These are phyloP conservation scores for Auriscalpium orientale DNA, from an alignment of 768 basidiomycete genomes.

Conservation along the genomic window DNA sequence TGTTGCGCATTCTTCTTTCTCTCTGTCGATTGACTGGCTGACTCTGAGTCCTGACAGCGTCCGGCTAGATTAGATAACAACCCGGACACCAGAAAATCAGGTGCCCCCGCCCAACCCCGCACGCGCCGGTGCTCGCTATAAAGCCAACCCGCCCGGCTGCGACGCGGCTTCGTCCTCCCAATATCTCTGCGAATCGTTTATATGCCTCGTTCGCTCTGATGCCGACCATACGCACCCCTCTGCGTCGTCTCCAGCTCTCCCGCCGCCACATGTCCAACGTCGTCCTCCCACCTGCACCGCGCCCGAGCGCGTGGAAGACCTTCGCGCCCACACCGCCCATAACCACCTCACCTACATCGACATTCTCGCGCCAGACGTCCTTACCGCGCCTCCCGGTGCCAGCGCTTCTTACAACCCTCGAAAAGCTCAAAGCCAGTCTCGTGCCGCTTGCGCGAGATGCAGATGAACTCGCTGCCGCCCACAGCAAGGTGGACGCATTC, in stretches of 20 bases:
- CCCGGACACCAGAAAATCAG: background rate
- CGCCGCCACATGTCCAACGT: background rate
- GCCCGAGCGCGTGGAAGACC: constrained; percentile 63
- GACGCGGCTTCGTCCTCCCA: background rate
- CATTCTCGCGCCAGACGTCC: constrained; percentile 56
- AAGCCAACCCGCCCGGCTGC: background rate
- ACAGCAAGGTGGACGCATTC: constrained; percentile 64
- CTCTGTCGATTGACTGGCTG: too few species aligned
- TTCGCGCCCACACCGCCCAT: constrained; percentile 49
- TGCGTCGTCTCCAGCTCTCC: background rate
- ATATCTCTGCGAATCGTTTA: too few species aligned
- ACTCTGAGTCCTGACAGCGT: too few species aligned
- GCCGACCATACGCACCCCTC: background rate
- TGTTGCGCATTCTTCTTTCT: too few species aligned
- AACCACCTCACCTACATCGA: constrained; percentile 36
- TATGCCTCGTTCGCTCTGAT: background rate
- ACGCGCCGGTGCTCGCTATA: background rate
- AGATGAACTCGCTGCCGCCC: constrained; percentile 46
- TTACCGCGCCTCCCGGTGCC: constrained; percentile 77
- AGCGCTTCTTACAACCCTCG: constrained; percentile 54
- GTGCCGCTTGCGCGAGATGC: constrained; percentile 63
- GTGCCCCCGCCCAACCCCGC: background rate
- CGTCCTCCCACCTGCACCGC: constrained; percentile 14
- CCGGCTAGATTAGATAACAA: background rate
- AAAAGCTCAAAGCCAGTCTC: constrained; percentile 61